Evolutionary conservation across 139 green algal genomes (phyloP).

Genomic region (Pleodorina starrii): DNA sequence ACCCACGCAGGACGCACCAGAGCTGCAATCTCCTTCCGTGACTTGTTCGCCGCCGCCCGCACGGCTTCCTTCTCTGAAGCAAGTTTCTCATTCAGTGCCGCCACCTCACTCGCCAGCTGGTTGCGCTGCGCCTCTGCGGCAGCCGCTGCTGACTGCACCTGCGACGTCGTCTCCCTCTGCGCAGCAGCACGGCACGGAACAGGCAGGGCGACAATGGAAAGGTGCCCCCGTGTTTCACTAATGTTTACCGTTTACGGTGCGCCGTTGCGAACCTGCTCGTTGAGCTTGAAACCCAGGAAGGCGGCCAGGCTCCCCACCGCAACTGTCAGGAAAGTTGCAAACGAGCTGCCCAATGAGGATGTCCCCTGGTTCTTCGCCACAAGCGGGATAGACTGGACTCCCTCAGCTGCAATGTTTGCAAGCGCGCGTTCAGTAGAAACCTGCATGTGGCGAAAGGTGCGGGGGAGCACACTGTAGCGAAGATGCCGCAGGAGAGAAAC

Average conservation of each 20-base stretch:
- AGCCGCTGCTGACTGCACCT: neutral
- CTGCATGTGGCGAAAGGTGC: neutral
- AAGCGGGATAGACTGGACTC: neutral
- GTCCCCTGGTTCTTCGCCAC: too few relatives aligned
- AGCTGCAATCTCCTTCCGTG: neutral
- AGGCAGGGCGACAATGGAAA: neutral
- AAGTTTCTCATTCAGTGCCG: neutral
- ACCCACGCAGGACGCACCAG: neutral
- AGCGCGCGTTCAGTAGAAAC: neutral
- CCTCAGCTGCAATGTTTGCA: neutral
- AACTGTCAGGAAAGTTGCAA: neutral
- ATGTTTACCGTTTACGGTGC: neutral
- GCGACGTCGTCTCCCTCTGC: neutral
- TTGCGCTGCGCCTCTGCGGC: neutral
- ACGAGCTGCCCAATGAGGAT: neutral
- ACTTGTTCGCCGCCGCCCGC: neutral
- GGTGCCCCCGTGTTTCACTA: neutral
- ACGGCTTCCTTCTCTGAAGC: constrained; percentile 9
- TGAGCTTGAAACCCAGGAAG: constrained; percentile 2
- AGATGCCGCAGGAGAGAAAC: too few relatives aligned
- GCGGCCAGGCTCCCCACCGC: neutral
- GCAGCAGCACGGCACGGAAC: neutral
- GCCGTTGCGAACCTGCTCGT: constrained; percentile 23
- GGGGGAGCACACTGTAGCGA: neutral
- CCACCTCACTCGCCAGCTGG: neutral